Evolutionary conservation across 345 rosid genomes (phyloP).

Genomic region (Carallia brachiata): DNA sequence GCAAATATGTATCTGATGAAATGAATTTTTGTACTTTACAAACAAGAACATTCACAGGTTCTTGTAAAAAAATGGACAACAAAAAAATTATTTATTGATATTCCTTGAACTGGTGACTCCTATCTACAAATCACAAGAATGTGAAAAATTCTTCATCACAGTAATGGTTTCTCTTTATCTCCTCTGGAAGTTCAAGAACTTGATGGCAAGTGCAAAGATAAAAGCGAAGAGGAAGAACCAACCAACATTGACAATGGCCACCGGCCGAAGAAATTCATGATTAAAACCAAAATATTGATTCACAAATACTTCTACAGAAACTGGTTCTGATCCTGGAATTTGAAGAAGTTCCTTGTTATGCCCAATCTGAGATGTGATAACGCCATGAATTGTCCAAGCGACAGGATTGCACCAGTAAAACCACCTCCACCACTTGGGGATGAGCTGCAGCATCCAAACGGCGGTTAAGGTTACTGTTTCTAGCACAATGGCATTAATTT

Average conservation of each 20-base stretch:
- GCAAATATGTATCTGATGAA: no score
- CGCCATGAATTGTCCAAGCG: not conserved
- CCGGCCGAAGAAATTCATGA: not conserved
- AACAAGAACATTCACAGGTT: no score
- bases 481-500: no score
- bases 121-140: no score
- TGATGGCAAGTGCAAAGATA: not conserved
- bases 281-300: not conserved
- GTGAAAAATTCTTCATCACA: not conserved
- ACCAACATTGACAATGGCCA: not conserved
- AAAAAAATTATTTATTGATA: no score
- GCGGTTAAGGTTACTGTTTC: no score
- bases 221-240: not conserved
- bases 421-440: conserved; percentile 1
- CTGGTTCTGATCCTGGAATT: not conserved
- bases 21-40: no score
- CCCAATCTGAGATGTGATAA: not conserved
- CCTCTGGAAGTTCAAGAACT: not conserved
- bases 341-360: not conserved
- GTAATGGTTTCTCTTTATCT: not conserved
- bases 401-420: conserved; percentile 1
- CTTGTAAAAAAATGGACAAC: no score
- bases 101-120: no score
- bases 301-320: not conserved
- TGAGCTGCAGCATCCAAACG: not conserved